Evolutionary conservation across 2,329 filamentous ascomycete genomes (phyloP).

Genomic region (Microcyclospora pomicola): DNA sequence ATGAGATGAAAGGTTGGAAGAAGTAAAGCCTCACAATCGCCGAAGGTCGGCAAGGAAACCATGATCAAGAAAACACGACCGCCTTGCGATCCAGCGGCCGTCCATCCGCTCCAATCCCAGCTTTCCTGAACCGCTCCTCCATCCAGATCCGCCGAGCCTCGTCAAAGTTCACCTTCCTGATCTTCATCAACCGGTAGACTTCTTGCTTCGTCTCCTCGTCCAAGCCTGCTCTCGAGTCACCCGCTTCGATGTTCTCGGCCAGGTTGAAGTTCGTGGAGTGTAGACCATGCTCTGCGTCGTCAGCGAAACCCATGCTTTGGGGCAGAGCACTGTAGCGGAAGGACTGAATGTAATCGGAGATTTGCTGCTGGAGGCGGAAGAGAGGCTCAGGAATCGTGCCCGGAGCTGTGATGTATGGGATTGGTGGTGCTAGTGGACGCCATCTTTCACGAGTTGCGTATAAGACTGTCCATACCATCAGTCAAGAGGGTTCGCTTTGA

Average conservation of each 20-base stretch:
- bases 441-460: slow-evolving; percentile 71
- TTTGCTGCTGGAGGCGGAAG: slow-evolving; percentile 34
- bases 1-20: no score
- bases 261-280: slow-evolving; percentile 76
- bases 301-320: slow-evolving; percentile 50
- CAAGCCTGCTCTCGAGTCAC: slow-evolving; percentile 66
- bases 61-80: slow-evolving; percentile 64
- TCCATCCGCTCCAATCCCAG: slow-evolving; percentile 80
- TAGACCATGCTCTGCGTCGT: slow-evolving; percentile 78
- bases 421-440: slow-evolving; percentile 51
- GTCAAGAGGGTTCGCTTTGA: slow-evolving; percentile 3
- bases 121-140: slow-evolving; percentile 71
- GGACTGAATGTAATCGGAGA: slow-evolving; percentile 25
- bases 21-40: no score
- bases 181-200: slow-evolving; percentile 84
- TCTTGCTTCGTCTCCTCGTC: slow-evolving; percentile 70
- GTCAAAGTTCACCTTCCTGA: slow-evolving; percentile 68
- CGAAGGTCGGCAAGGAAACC: neutral
- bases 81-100: slow-evolving; percentile 85
- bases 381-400: slow-evolving; percentile 38
- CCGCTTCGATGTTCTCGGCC: slow-evolving; percentile 60
- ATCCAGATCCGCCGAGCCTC: slow-evolving; percentile 78
- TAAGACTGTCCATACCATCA: slow-evolving; percentile 38
- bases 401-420: slow-evolving; percentile 37
- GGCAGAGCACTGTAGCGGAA: slow-evolving; percentile 65